phyloP scores from a whole-genome alignment of 208 protist species.

The Trichomonas tenax region DNA sequence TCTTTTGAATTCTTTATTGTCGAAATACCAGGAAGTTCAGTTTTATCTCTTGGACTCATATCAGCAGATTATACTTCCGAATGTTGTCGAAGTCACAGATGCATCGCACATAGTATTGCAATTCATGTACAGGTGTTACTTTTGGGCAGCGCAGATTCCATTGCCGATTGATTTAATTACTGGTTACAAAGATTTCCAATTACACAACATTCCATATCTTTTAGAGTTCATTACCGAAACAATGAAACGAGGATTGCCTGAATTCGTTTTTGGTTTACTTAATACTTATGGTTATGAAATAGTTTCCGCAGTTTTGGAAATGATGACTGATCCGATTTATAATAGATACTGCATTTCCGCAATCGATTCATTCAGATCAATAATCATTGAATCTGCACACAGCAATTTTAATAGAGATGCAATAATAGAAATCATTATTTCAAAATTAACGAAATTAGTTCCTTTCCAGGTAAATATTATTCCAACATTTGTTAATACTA shows the following conservation, averaged over 20 bases:
- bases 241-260: background rate
- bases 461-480: background rate
- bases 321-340: background rate
- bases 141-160: background rate
- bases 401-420: background rate
- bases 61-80: background rate
- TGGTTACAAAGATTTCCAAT: background rate
- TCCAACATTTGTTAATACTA: background rate
- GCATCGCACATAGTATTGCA: background rate
- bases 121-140: background rate
- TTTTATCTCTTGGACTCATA: background rate
- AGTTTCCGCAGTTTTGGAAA: background rate
- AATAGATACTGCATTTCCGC: background rate
- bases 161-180: background rate
- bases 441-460: background rate
- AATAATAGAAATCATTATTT: background rate
- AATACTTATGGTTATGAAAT: background rate
- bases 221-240: background rate
- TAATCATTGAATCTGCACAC: background rate
- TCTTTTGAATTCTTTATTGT: background rate
- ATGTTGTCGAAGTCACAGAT: background rate
- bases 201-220: background rate
- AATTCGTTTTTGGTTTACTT: background rate
- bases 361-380: background rate
- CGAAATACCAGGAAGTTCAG: background rate